Base-by-base conservation (phyloP, 1,284 basidiomycete species). In the Tremellales sp. region DNA sequence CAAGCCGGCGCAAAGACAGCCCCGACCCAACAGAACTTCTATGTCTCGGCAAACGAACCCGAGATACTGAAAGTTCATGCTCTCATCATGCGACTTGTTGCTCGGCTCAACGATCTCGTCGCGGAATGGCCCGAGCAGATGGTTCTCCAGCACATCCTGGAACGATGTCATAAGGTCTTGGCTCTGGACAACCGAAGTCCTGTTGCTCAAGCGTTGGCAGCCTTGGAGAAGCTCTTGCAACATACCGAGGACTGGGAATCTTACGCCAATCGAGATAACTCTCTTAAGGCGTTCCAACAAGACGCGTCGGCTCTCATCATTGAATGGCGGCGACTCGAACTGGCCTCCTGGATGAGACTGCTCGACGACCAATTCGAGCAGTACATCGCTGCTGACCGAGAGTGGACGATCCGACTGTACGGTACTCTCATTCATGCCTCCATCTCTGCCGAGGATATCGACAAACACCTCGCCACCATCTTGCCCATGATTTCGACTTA, bases 221-320 rank as follows among this genome's bases (percentile, higher is more conserved):
- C 85, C 2, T 68, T 97, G 35, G 95, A 99, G 69, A 85, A 87
- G 53, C 76, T 99, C 10, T 75, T 98, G 2, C 64, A 85, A 35
- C 88, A 95, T 56, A 89, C 84, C 9, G 89, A 95, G 53, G 95
- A 98, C 65, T 99, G 95, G 95, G 91, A 98, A 68, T 84, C 85
- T 60, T 98, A 88, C 60, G 86, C 94, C 10, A 93, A 91, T 71
- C 78, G 81, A 21, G 83, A 86, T 40, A 97, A 93, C 62, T 84
- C 83, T 21, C 78, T 99, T 49, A 82, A 80, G 58, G 52, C 66
- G 1, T 78, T 87, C 61, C 87, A 85, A 49, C 78, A 82, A 22
- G 76, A 76, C 10, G 72, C 97, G 25, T 86, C 81, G 5, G 73
- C 72, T 18, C 78, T 93, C 38, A 87, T 98, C 43, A 83, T 98